A percentile compares a stretch with the other conserved stretches of the same genome.
phyloP scores from a whole-genome alignment of 1,139 yeast species.

The Zhuliangozyma blackwelliae region DNA sequence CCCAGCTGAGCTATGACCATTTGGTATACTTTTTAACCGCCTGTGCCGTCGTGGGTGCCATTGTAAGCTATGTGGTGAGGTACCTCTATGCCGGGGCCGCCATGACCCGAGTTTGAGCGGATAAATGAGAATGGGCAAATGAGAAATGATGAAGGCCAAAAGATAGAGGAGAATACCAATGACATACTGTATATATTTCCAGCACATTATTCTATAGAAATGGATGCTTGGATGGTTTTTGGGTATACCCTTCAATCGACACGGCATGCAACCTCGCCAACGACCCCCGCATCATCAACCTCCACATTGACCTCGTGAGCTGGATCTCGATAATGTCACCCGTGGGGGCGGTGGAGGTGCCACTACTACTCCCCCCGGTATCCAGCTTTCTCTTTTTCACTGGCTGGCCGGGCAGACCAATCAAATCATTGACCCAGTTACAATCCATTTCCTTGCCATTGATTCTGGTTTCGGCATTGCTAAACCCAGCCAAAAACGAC shows the following conservation, averaged over 20 bases:
- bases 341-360: conserved; percentile 8
- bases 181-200: background rate
- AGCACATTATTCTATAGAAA: conserved; percentile 1
- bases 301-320: conserved; percentile 33
- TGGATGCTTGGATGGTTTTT: conserved; percentile 3
- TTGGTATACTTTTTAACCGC: conserved; percentile 26
- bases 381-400: conserved; percentile 3
- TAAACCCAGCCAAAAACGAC: conserved; percentile 25
- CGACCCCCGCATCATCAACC: conserved; percentile 22
- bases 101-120: conserved; percentile 13
- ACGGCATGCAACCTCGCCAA: conserved; percentile 27
- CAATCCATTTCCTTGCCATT: conserved; percentile 36
- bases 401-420: conserved; percentile 11
- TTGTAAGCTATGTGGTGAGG: conserved; percentile 22
- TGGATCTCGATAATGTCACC: conserved; percentile 37
- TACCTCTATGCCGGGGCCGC: conserved; percentile 26
- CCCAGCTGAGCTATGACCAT: conserved; percentile 19
- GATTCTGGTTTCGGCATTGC: conserved; percentile 25
- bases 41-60: conserved; percentile 21
- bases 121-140: conserved; percentile 1
- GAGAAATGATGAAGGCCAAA: background rate
- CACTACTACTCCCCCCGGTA: conserved; percentile 12
- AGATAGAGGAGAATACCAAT: background rate
- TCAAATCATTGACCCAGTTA: conserved; percentile 30
- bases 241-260: conserved; percentile 26